phyloP scores from a whole-genome alignment of 495 filamentous ascomycete species.

The Aspergillus campestris region DNA sequence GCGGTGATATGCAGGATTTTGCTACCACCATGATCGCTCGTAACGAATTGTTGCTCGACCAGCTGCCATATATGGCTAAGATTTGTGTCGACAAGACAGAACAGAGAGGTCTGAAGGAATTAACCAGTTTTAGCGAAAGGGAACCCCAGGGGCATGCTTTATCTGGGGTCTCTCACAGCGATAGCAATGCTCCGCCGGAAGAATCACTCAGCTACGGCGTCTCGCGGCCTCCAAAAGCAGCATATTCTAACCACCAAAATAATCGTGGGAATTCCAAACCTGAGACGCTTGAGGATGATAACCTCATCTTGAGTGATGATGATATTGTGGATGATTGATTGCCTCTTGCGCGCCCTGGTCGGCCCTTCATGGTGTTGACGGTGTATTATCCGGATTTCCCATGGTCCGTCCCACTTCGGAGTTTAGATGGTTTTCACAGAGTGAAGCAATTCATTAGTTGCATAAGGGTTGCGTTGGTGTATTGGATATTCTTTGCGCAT shows the following conservation, averaged over 20 bases:
- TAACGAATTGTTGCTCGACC: conserved; percentile 68
- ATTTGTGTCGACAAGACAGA: conserved; percentile 33
- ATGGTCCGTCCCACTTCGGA: background rate
- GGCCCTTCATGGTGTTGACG: background rate
- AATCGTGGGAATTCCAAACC: background rate
- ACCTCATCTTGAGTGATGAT: conserved; percentile 79
- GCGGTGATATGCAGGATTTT: no score
- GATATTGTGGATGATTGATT: conserved; percentile 78
- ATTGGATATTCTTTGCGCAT: no score
- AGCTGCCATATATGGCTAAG: conserved; percentile 73
- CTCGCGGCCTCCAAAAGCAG: no score
- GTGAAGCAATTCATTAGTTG: no score
- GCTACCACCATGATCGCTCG: conserved; percentile 45
- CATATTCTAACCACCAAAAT: no score
- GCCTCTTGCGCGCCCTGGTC: background rate
- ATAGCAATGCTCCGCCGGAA: background rate
- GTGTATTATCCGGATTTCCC: background rate
- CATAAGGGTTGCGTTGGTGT: no score
- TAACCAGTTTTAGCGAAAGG: conserved; percentile 58
- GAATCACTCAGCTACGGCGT: no score
- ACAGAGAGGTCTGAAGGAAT: conserved; percentile 52
- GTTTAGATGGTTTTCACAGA: no score
- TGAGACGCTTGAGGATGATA: conserved; percentile 31
- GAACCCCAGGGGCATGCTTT: conserved; percentile 30
- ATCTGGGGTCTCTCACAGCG: background rate